Evolutionary conservation across 2,329 filamentous ascomycete species (phyloP).

Genomic region (Aureobasidium melanogenum): DNA sequence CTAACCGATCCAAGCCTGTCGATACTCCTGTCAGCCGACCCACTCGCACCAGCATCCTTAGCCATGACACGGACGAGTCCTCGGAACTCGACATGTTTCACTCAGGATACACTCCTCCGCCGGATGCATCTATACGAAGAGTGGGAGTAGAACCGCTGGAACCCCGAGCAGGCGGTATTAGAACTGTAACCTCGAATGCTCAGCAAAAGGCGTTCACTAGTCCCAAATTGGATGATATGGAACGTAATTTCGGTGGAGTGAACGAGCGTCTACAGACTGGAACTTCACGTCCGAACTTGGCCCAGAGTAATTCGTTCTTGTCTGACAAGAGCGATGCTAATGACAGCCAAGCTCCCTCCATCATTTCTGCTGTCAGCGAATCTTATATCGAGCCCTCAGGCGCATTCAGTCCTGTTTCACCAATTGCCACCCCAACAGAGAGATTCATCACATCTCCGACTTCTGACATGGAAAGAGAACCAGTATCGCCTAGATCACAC

Average conservation of each 20-base stretch:
- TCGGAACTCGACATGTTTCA: conserved; percentile 55
- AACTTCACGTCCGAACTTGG: conserved; percentile 13
- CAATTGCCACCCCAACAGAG: not conserved
- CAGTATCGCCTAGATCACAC: not conserved
- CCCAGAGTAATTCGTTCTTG: conserved; percentile 35
- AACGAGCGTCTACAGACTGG: conserved; percentile 22
- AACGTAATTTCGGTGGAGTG: conserved; percentile 9
- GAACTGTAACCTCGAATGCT: not conserved
- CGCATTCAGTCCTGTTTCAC: conserved; percentile 8
- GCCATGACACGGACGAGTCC: conserved; percentile 23
- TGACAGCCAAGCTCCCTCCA: conserved; percentile 27
- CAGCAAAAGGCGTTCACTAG: not conserved
- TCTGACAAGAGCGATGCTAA: conserved; percentile 47
- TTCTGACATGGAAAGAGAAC: not conserved
- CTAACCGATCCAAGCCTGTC: not conserved
- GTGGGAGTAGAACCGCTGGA: conserved; percentile 17
- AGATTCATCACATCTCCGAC: not conserved
- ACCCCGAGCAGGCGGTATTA: not conserved
- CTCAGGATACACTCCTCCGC: conserved; percentile 64
- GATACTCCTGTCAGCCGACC: conserved; percentile 15
- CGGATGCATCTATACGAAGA: conserved; percentile 58
- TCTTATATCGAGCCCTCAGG: not conserved
- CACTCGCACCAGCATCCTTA: conserved; percentile 20
- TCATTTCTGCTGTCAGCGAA: conserved; percentile 10
- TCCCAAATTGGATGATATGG: conserved; percentile 11